Percentiles rank a stretch among this genome's conserved stretches.
These are phyloP conservation scores for Lagerstroemia speciosa DNA, from an alignment of 345 rosid genomes.

Conservation along the genomic window DNA sequence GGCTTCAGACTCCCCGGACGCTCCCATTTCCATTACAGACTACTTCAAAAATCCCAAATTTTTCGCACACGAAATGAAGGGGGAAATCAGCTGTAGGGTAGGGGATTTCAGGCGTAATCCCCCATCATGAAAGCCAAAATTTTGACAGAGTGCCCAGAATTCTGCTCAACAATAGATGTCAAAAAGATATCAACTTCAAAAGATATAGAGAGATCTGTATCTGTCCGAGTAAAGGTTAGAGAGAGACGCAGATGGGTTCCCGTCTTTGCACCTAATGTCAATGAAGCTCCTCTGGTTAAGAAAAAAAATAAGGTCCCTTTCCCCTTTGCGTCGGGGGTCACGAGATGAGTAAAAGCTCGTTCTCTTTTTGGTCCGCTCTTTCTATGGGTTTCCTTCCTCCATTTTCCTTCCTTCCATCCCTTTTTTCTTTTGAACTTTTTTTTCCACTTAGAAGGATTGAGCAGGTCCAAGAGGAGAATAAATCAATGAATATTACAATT, in stretches of 20 bases:
- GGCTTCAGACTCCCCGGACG: not conserved
- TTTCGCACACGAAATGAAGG: not conserved
- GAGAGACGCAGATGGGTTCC: not conserved
- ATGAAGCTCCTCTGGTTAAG: not conserved
- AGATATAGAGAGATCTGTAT: not conserved
- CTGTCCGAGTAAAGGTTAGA: not conserved
- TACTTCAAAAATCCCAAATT: not conserved
- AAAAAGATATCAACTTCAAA: not conserved
- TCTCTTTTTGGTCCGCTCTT: not conserved
- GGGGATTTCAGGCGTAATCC: not conserved
- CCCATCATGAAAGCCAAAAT: not conserved
- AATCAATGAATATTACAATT: too few relatives aligned
- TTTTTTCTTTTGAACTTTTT: not conserved
- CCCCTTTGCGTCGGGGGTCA: not conserved
- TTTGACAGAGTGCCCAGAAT: constrained; percentile 1
- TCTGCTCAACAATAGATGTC: not conserved
- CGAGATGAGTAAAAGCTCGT: not conserved
- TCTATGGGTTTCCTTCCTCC: not conserved
- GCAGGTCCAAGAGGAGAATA: too few relatives aligned
- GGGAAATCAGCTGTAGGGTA: not conserved
- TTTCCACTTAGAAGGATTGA: too few relatives aligned
- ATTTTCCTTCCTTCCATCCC: not conserved
- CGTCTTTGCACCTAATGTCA: not conserved
- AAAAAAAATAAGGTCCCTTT: not conserved
- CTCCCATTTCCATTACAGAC: constrained; percentile 2